Evolutionary conservation across 805 yeast genomes (phyloP).

Genomic region (Vanderwaltozyma polyspora): DNA sequence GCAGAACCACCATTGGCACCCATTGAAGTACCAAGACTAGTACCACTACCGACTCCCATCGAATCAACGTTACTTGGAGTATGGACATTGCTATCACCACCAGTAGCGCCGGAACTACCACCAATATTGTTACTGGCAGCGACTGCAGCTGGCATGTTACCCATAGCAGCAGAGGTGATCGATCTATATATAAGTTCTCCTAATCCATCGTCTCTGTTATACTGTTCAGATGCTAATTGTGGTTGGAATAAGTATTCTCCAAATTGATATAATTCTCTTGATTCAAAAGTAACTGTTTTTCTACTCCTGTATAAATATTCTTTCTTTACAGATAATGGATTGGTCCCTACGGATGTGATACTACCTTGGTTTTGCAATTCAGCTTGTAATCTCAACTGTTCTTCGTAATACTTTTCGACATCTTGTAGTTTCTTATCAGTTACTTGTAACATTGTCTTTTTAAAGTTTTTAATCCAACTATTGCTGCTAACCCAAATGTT

Average conservation of each 20-base stretch:
- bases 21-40: neutral
- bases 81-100: no score
- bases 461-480: constrained; percentile 25
- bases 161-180: constrained; percentile 19
- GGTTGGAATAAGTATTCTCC: constrained; percentile 25
- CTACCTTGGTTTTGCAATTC: constrained; percentile 9
- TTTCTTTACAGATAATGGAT: constrained; percentile 14
- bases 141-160: neutral
- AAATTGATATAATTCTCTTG: constrained; percentile 17
- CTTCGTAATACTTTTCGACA: constrained; percentile 15
- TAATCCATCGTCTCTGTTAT: constrained; percentile 16
- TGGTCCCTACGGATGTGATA: constrained; percentile 3
- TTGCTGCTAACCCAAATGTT: constrained; percentile 16
- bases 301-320: constrained; percentile 12
- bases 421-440: constrained; percentile 19
- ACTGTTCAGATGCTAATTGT: constrained; percentile 9
- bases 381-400: constrained; percentile 16
- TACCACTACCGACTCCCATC: neutral
- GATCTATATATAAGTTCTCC: constrained; percentile 19
- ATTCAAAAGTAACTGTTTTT: constrained; percentile 15
- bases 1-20: neutral
- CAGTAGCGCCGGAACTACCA: no score
- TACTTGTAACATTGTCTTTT: constrained; percentile 21
- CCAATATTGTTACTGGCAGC: neutral
- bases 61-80: neutral